phyloP scores from a whole-genome alignment of 1,284 basidiomycete species.

The Anthracocystis walkeri region DNA sequence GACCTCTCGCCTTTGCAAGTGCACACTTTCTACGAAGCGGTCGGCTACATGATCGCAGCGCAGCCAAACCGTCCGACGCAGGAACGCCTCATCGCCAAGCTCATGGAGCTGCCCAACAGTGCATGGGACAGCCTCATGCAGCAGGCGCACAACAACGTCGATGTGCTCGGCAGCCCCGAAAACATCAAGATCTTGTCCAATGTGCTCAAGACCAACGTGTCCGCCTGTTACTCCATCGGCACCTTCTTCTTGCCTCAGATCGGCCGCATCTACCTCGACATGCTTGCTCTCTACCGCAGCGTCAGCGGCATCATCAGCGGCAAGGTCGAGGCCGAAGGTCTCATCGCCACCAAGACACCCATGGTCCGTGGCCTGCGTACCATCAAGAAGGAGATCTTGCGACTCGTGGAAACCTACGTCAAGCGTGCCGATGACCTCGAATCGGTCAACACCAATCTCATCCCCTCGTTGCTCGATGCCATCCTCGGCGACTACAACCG shows the following conservation, averaged over 20 bases:
- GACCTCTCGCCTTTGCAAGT: conserved; percentile 93
- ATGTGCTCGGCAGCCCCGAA: conserved; percentile 88
- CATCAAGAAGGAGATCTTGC: conserved; percentile 98
- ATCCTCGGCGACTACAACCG: conserved; percentile 96
- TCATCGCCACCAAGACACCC: conserved; percentile 95
- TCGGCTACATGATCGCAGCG: conserved; percentile 99
- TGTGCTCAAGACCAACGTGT: conserved; percentile 98
- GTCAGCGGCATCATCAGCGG: conserved; percentile 98
- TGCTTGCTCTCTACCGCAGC: conserved; percentile 97
- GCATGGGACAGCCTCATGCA: conserved; percentile 98
- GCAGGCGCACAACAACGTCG: conserved; percentile 91
- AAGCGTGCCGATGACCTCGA: conserved; percentile 96
- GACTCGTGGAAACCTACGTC: conserved; percentile 95
- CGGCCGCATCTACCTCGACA: conserved; percentile 95
- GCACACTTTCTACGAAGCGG: conserved; percentile 78
- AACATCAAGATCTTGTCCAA: conserved; percentile 98
- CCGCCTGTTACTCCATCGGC: conserved; percentile 96
- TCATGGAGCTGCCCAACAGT: conserved; percentile 98
- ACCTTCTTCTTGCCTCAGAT: conserved; percentile 97
- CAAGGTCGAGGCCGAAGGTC: conserved; percentile 81
- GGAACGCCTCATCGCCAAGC: conserved; percentile 90
- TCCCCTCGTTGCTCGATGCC: conserved; percentile 94
- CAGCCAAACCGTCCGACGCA: conserved; percentile 98
- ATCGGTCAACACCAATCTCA: conserved; percentile 88
- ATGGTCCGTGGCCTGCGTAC: conserved; percentile 94